Base-by-base conservation (phyloP, 345 rosid species). In the Viola odorata region DNA sequence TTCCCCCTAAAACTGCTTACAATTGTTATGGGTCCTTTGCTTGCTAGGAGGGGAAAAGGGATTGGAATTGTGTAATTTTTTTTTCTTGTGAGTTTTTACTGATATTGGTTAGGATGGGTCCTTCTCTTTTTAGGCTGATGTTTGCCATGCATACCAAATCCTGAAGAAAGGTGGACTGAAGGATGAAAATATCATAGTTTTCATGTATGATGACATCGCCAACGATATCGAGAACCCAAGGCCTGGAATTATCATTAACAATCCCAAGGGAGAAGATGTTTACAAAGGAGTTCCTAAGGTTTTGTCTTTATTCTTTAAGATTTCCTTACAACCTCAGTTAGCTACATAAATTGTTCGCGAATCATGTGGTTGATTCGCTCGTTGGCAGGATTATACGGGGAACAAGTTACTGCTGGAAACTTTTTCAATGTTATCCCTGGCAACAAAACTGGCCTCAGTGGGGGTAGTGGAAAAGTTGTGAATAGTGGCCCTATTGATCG, bases 131-230 rank as follows among this genome's bases (percentile, higher is more conserved):
- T 37, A 65, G 75, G 67, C 64, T 15, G 70, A 65, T 82, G 73
- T 94, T 45, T 94, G 97, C 53, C 99, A 94, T 76, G 96, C 99
- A 14, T 94, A 90, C 77, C 99, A 90, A 78, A 80, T 90, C 55
- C 61, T 94, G 77, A 94, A 67, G 75, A 83, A 88, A 69, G 99
- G 97, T 5, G 97, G 97, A 41, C 45, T 94, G 58, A 88, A 90
- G 62, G 99, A 94, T 51, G 97, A 94, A 76, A 94, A 94, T 61
- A 90, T 94, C 4, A 70, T 94, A 38, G 96, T 90, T 44, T 90
- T 90, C 70, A 90, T 94, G 96, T 94, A 90, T 58, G 99, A 94
- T 74, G 99, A 94, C 75, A 90, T 94, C 60, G 95, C 96, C 36
- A 4, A 37, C 58, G 67, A 85, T 61, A 72, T 58, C 49, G 92